A percentile compares a stretch with the other conserved stretches of the same genome.
Evolutionary conservation across 805 yeast species (phyloP).

Genomic region (Pichia pseudocactophila): DNA sequence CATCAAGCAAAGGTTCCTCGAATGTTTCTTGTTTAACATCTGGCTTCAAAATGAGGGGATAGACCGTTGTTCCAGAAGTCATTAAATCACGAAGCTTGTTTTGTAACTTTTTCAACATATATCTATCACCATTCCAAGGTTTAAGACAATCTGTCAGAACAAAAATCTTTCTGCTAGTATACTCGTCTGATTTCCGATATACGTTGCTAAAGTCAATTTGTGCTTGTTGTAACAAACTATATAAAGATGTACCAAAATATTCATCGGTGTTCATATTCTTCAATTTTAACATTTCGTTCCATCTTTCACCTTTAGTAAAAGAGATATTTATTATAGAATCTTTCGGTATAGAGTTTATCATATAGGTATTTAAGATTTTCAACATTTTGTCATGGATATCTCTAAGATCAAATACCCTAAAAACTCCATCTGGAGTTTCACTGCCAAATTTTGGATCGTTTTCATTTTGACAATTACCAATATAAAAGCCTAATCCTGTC

Average conservation of each 20-base stretch:
- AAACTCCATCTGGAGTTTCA: slow-evolving; percentile 33
- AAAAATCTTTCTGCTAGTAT: slow-evolving; percentile 51
- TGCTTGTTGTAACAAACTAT: slow-evolving; percentile 39
- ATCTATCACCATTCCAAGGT: slow-evolving; percentile 43
- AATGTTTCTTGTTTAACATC: slow-evolving; percentile 39
- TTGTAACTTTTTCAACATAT: slow-evolving; percentile 40
- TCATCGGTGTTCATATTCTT: slow-evolving; percentile 15
- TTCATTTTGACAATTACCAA: slow-evolving; percentile 39
- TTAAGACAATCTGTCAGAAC: slow-evolving; percentile 68
- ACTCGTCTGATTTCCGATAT: slow-evolving; percentile 33
- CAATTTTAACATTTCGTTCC: slow-evolving; percentile 24
- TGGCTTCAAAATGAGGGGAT: slow-evolving; percentile 50
- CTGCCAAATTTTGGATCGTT: neutral
- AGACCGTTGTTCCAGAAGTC: slow-evolving; percentile 42
- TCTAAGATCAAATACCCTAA: slow-evolving; percentile 40
- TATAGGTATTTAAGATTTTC: slow-evolving; percentile 43
- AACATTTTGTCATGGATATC: slow-evolving; percentile 50
- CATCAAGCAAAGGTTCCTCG: slow-evolving; percentile 4
- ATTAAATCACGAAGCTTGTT: slow-evolving; percentile 53
- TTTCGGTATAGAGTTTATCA: slow-evolving; percentile 31
- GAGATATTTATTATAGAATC: slow-evolving; percentile 6
- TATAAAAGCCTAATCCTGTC: slow-evolving; percentile 68
- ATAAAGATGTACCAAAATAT: slow-evolving; percentile 29
- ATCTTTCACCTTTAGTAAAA: slow-evolving; percentile 1
- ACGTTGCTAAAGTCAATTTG: slow-evolving; percentile 45